Evolutionary conservation across 352 stramenopile species (phyloP), one percentile per base, ranked within the genome.

Genomic region (Pythium brachiatum): DNA sequence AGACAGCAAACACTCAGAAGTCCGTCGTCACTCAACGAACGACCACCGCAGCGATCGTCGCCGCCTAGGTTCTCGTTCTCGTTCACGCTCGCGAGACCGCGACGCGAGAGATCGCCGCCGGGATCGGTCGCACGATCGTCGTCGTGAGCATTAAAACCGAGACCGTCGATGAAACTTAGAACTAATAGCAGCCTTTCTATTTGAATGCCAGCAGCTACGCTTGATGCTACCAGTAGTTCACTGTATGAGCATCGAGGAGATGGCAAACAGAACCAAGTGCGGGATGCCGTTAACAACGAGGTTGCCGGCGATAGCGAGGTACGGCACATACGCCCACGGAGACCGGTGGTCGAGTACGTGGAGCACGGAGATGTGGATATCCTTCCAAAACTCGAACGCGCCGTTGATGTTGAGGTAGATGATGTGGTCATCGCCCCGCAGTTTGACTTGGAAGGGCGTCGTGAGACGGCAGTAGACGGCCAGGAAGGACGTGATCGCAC

Each of bases 341-440:
- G 85, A 76, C 20, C 73, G 73, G 54, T 92, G 83, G 69, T 94
- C 79, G n/a, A 92, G 62, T 50, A 81, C 67, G 58, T 94, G 85
- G 12, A 94, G 79, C 52, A 90, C 43, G 11, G 75, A 57, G 55
- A 92, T 87, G 47, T 88, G 39, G 25, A 92, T 87, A 34, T 92
- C 85, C 57, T 86, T 87, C 83, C 83, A 94, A 66, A 94, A 94
- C 63, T 83, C 85, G 38, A 90, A 94, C 18, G 62, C 77, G n/a
- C 84, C 77, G 53, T 94, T 94, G 38, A 90, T 72, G 69, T 94
- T 94, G 31, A 92, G 57, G 65, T 90, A 90, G 50, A 92, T 83
- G 27, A 89, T 66, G 54, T 91, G 76, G 41, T 92, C 79, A 25
- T 72, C 74, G n/a, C 73, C 74, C 1, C 67, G 70, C 15, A 87